These are phyloP conservation scores for Plantago lanceolata DNA, from an alignment of 305 asterid genomes.

Conservation along the genomic window DNA sequence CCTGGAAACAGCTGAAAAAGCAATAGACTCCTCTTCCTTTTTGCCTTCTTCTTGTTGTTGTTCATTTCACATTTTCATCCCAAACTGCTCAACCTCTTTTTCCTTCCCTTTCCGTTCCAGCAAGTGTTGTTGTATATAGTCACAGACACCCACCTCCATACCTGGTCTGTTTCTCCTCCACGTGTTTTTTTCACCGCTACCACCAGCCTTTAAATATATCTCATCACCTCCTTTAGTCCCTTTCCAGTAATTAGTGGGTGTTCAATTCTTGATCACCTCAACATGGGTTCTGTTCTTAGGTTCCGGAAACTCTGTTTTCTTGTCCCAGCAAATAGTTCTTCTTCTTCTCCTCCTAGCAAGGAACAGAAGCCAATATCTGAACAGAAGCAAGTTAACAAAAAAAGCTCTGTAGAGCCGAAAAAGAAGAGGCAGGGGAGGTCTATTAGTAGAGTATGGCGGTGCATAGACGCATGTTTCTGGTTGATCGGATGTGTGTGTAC, in stretches of 20 bases:
- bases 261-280: conserved; percentile 15
- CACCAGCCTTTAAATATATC: conserved; percentile 2
- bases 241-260: not conserved
- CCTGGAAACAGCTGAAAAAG: not conserved
- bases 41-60: conserved; percentile 11
- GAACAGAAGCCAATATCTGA: conserved; percentile 13
- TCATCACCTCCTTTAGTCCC: not conserved
- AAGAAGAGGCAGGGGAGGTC: conserved; percentile 19
- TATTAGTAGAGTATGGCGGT: conserved; percentile 48
- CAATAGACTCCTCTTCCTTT: not conserved
- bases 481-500: conserved; percentile 61
- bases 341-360: not conserved
- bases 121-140: conserved; percentile 20
- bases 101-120: not conserved
- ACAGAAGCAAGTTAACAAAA: conserved; percentile 21
- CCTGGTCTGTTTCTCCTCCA: conserved; percentile 29
- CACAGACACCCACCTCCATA: conserved; percentile 39
- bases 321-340: conserved; percentile 37
- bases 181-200: conserved; percentile 30
- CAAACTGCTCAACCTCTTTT: not conserved
- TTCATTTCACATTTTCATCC: not conserved
- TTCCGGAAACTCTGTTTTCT: conserved; percentile 59
- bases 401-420: not conserved
- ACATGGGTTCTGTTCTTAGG: conserved; percentile 59
- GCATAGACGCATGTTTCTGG: conserved; percentile 71